These are phyloP conservation scores for Rhodamnia argentea DNA, from an alignment of 345 rosid species.

Conservation along the genomic window DNA sequence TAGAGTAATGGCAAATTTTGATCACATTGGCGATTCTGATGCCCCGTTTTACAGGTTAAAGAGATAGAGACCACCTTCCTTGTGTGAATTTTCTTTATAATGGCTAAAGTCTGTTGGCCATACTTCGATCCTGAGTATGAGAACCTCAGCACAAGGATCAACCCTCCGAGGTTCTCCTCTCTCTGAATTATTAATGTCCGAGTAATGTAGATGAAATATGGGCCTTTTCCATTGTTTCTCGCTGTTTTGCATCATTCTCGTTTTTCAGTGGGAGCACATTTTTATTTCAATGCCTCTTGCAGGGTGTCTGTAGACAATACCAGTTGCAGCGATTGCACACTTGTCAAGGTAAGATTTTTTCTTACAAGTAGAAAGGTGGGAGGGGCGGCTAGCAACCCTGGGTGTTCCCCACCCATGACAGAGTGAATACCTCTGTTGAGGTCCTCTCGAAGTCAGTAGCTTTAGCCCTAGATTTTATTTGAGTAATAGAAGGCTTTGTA, in stretches of 20 bases:
- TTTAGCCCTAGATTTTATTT: background rate
- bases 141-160: constrained; percentile 74
- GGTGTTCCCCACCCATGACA: background rate
- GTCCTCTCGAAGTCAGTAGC: background rate
- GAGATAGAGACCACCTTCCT: background rate
- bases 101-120: constrained; percentile 82
- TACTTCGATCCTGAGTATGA: constrained; percentile 97
- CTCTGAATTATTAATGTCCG: background rate
- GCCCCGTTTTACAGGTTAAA: background rate
- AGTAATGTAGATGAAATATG: background rate
- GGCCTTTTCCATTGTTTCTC: background rate
- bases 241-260: background rate
- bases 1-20: background rate
- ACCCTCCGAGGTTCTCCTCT: constrained; percentile 71
- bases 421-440: background rate
- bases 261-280: background rate
- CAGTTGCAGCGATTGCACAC: constrained; percentile 58
- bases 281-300: constrained; percentile 3
- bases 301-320: constrained; percentile 87
- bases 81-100: background rate
- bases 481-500: background rate
- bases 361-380: background rate
- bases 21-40: background rate
- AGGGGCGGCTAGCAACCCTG: background rate
- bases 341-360: constrained; percentile 49